Evolutionary conservation across 257 asterid genomes (phyloP), one percentile per base, ranked within the genome.

Genomic region (Linaria vulgaris): DNA sequence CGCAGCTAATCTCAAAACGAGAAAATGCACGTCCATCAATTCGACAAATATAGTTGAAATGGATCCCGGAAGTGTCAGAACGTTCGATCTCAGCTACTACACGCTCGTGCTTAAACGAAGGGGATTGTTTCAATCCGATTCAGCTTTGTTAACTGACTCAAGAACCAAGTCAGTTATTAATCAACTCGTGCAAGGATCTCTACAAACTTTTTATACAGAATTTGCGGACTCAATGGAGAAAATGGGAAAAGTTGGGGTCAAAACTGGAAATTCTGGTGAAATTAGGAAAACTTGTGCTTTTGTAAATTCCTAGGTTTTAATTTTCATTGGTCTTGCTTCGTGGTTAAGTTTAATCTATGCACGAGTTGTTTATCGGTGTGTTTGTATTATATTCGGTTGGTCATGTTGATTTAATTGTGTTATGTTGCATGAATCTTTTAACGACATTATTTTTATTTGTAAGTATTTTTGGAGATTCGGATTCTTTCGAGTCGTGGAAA

Each of bases 171-270:
- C 82, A 37, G 52, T 63, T 27, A 69, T 87, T 39, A 65, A 65
- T 11, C 78, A 74, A 69, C 47, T 76, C 21, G 23, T 43, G 46
- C 56, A 65, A 0, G 94, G 84, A 43, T 63, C 79, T 3, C 44
- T 67, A 3, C 10, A 49, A 11, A 75, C 63, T 37, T 88, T 88
- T 70, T 82, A 15, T 7, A 17, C 56, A 9, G 84, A 82, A 59
- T 88, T 88, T 51, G 87, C 85, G 0, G 14, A 55, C 10, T 77
- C 96, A 0, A 84, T 88, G 96, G 95, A 80, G 76, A 88, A 88
- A 69, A 80, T 86, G 95, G 87, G 89, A 0, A 67, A 64, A 5
- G 55, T 84, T 31, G 80, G 69, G 12, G 94, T 84, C 0, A 75
- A 78, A 52, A 84, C 92, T 0, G 95, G 92, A 15, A 38, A 85